Evolutionary conservation across 495 filamentous ascomycete species (phyloP), one percentile per base, ranked within the genome.

Genomic region (Neurospora tetraspora): DNA sequence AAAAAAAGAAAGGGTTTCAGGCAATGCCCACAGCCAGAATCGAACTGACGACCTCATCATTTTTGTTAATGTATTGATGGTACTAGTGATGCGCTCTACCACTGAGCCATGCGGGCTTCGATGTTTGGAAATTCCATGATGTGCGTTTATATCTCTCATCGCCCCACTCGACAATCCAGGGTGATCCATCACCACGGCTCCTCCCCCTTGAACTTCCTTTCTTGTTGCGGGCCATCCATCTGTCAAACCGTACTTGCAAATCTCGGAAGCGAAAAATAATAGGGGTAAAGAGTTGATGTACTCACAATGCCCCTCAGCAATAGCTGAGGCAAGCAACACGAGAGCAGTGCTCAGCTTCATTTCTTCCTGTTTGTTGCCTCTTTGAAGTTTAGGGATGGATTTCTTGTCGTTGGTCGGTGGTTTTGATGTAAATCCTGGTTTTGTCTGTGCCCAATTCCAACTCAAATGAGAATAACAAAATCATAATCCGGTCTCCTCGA

Each of bases 301-400:
- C 79, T 69, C 75, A 85, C 83, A 85, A 72, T 85, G 83, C 3
- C 80, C 82, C 78, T 83, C 82, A 68, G 78, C 82, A 59, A 75
- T 70, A 61, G 78, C 78, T 7, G 79, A 73, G 59, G 68, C 78
- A 43, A 85, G 77, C 70, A 83, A 71, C 12, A 76, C 70, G 65
- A 83, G 47, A 61, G 78, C 79, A 71, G 77, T 53, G 69, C 71
- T 78, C 42, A 80, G 72, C 77, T 85, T 84, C 82, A 84, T 85
- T 20, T 70, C 72, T n/a, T 27, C 5, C 10, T 27, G 45, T 9
- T 27, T 27, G 1, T 6, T 20, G 4, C 20, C 8, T 23, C 8
- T 27, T 23, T 53, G 20, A 5, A 4, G 20, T 53, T 27, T 20
- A 5, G 4, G 3, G 45, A 53, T 27, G 10, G 0, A 6, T 5